These are phyloP conservation scores for Plasmopara viticola DNA, from an alignment of 352 stramenopile genomes.

Conservation along the genomic window DNA sequence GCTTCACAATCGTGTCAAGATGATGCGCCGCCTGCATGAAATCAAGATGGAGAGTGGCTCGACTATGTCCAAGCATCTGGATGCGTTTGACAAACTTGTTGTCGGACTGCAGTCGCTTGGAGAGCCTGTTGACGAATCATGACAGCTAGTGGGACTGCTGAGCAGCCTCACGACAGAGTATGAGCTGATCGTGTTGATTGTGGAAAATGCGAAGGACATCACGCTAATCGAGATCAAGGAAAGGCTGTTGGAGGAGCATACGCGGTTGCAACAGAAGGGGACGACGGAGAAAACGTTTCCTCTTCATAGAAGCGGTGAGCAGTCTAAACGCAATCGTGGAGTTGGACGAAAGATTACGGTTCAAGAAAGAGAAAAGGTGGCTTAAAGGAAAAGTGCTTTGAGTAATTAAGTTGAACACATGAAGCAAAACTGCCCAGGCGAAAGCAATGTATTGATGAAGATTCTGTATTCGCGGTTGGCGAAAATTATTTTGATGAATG, in stretches of 20 bases:
- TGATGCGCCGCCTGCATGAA: background rate
- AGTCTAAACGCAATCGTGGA: background rate
- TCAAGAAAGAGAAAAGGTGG: background rate
- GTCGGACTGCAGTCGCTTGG: background rate
- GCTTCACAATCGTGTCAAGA: background rate
- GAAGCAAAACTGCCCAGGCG: background rate
- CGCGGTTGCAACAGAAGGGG: background rate
- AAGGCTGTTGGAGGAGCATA: background rate
- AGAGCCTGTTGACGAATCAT: background rate
- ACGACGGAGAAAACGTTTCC: conserved; percentile 1
- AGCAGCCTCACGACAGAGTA: background rate
- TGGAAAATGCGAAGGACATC: background rate
- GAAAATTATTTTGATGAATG: background rate
- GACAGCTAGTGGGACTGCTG: background rate
- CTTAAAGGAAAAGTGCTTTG: background rate
- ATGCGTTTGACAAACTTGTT: background rate
- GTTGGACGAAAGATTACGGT: conserved; percentile 3
- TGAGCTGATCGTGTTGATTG: background rate
- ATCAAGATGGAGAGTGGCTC: background rate
- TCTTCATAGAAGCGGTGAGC: background rate
- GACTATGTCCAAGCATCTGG: background rate
- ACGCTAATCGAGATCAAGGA: background rate
- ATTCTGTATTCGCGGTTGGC: background rate
- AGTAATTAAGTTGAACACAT: background rate
- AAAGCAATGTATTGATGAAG: background rate